These are phyloP conservation scores for Mycena vulgaris DNA, from an alignment of 768 basidiomycete species.

Conservation along the genomic window DNA sequence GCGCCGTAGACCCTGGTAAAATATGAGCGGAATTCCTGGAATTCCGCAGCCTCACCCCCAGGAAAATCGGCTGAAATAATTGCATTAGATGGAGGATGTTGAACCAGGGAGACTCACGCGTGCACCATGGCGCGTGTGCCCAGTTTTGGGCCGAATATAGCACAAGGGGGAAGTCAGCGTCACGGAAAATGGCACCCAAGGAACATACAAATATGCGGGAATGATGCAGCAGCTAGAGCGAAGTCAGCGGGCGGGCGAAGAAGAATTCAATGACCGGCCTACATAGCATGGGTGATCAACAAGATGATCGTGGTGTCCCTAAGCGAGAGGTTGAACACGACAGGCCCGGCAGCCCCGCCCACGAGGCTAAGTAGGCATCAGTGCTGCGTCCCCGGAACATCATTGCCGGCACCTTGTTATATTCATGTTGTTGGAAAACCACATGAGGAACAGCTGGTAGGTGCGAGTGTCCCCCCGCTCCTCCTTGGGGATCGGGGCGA, in stretches of 20 bases:
- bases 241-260: background rate
- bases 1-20: constrained; percentile 69
- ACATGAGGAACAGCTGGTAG: constrained; percentile 79
- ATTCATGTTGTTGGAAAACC: constrained; percentile 82
- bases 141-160: constrained; percentile 83
- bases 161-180: constrained; percentile 43
- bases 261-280: background rate
- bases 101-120: constrained; percentile 59
- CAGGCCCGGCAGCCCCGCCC: constrained; percentile 25
- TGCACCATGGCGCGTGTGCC: constrained; percentile 89
- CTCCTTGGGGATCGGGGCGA: constrained; percentile 65
- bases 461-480: constrained; percentile 71
- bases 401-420: constrained; percentile 60
- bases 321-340: constrained; percentile 27
- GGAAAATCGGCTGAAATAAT: constrained; percentile 40
- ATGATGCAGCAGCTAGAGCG: constrained; percentile 53
- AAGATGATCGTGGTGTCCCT: background rate
- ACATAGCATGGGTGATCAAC: constrained; percentile 33
- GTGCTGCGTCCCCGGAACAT: constrained; percentile 28
- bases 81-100: constrained; percentile 53
- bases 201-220: constrained; percentile 73
- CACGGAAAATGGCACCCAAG: too few relatives aligned
- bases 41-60: constrained; percentile 45
- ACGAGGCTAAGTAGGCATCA: constrained; percentile 48
- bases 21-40: constrained; percentile 6